Percentiles rank a stretch among this genome's conserved stretches.
These are phyloP conservation scores for Coriaria nepalensis DNA, from an alignment of 306 rosid species.

Conservation along the genomic window DNA sequence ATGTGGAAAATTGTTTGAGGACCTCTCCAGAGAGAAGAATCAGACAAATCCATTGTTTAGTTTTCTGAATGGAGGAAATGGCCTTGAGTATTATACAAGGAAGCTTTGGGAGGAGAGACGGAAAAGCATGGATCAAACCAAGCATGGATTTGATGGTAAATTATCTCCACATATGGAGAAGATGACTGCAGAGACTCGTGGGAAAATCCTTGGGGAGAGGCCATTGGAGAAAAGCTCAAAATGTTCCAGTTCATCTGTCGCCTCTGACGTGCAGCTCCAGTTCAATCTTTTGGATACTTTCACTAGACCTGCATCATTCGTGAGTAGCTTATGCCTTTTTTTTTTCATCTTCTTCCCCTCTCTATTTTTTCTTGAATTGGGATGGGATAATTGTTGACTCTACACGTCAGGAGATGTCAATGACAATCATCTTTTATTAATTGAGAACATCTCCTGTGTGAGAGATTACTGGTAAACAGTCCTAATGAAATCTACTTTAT, in stretches of 20 bases:
- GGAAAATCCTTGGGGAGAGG: constrained; percentile 72
- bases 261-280: constrained; percentile 59
- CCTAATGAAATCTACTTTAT: too few species aligned
- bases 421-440: too few species aligned
- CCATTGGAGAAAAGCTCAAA: constrained; percentile 59
- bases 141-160: constrained; percentile 42
- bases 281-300: constrained; percentile 86
- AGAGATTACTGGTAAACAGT: too few species aligned
- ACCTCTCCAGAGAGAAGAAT: constrained; percentile 82
- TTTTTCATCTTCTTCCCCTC: neutral
- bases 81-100: constrained; percentile 77
- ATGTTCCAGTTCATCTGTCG: constrained; percentile 35
- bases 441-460: too few species aligned
- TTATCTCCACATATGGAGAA: constrained; percentile 29
- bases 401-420: neutral
- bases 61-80: constrained; percentile 82
- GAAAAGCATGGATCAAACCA: constrained; percentile 44
- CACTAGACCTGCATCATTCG: constrained; percentile 48
- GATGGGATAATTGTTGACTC: neutral
- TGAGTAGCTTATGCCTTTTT: constrained; percentile 30
- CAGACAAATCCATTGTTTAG: constrained; percentile 70
- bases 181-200: constrained; percentile 85
- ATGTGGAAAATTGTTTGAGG: constrained; percentile 91
- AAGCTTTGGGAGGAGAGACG: constrained; percentile 86
- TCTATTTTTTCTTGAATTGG: neutral